phyloP scores from a whole-genome alignment of 495 filamentous ascomycete genomes.

The Podospora anserina region DNA sequence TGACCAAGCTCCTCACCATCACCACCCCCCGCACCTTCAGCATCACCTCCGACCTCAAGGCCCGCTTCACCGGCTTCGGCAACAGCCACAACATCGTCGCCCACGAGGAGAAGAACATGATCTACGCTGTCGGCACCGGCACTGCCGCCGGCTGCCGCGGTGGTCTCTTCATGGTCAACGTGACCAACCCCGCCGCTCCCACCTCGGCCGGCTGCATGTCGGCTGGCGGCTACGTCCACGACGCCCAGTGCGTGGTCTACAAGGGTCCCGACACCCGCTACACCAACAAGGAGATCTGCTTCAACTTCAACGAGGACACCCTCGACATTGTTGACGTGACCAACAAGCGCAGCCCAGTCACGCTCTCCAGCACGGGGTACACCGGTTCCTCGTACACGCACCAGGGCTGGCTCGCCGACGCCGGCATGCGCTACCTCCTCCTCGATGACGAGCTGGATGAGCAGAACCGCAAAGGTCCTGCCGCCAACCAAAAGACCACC shows the following conservation, averaged over 20 bases:
- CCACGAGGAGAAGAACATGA: conserved; percentile 44
- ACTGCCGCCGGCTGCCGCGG: conserved; percentile 47
- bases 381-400: conserved; percentile 57
- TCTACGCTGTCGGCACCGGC: conserved; percentile 48
- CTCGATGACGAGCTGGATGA: conserved; percentile 63
- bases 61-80: conserved; percentile 26
- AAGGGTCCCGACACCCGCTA: conserved; percentile 54
- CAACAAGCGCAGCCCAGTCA: conserved; percentile 43
- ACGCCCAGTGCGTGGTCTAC: conserved; percentile 60
- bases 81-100: conserved; percentile 41
- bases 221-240: conserved; percentile 58
- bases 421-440: conserved; percentile 53
- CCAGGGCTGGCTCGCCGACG: conserved; percentile 59
- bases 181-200: conserved; percentile 48
- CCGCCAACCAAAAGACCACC: conserved; percentile 44
- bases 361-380: conserved; percentile 57
- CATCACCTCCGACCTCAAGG: conserved; percentile 21
- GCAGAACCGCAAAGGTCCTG: conserved; percentile 44
- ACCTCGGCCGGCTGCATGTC: conserved; percentile 50
- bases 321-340: conserved; percentile 53
- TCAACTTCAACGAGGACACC: conserved; percentile 55
- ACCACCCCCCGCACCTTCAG: conserved; percentile 21
- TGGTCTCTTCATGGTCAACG: conserved; percentile 56
- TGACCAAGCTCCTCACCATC: conserved; percentile 36
- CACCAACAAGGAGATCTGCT: conserved; percentile 56